phyloP scores from a whole-genome alignment of 495 filamentous ascomycete species.

The Massariosphaeria phaeospora region DNA sequence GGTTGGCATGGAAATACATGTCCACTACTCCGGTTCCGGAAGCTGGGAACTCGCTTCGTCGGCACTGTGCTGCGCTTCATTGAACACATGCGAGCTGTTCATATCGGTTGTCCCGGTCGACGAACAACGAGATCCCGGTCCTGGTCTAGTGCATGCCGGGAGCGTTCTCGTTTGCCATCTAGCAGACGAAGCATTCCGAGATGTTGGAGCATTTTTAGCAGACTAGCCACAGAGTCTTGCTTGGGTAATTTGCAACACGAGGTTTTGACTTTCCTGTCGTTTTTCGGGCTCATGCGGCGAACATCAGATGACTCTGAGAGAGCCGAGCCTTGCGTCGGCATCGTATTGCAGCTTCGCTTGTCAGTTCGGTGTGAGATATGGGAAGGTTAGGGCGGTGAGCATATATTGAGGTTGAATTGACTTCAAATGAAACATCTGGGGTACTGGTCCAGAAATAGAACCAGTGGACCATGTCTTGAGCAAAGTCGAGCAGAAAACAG shows the following conservation, averaged over 20 bases:
- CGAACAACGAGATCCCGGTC: conserved; percentile 13
- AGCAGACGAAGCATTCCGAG: conserved; percentile 7
- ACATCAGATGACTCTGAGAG: conserved; percentile 20
- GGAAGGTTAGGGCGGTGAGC: conserved; percentile 15
- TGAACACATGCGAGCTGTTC: conserved; percentile 4
- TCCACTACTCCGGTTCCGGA: too few relatives aligned
- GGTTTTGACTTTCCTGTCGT: too few relatives aligned
- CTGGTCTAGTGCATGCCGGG: conserved; percentile 6
- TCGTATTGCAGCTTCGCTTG: conserved; percentile 7
- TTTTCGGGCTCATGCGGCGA: too few relatives aligned
- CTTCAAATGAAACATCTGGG: conserved; percentile 27
- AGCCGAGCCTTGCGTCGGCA: conserved; percentile 4
- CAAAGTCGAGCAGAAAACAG: conserved; percentile 12
- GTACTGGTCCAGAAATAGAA: conserved; percentile 31
- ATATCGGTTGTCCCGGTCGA: conserved; percentile 24
- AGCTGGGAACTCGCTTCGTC: not conserved
- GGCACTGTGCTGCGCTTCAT: conserved; percentile 3
- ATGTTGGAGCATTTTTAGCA: conserved; percentile 1
- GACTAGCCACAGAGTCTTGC: not conserved
- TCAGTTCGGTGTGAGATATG: not conserved
- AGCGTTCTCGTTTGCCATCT: conserved; percentile 1
- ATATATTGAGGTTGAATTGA: conserved; percentile 26
- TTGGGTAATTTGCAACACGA: conserved; percentile 26
- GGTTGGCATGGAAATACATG: too few relatives aligned
- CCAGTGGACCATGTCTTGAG: conserved; percentile 1